These are phyloP conservation scores for Ustilago shanxiensis DNA, from an alignment of 1,284 basidiomycete species.

Conservation along the genomic window DNA sequence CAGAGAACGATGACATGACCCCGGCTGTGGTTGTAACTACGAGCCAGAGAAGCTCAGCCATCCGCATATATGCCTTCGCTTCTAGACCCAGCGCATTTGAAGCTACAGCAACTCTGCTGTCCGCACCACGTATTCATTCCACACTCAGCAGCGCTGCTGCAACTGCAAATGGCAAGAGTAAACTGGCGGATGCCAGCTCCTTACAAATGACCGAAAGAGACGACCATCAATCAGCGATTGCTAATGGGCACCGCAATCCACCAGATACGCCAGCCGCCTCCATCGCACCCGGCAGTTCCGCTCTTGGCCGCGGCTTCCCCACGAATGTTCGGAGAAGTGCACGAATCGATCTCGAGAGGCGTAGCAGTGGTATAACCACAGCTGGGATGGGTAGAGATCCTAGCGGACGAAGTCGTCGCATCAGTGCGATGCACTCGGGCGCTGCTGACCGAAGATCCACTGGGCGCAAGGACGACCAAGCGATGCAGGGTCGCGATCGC, in stretches of 20 bases:
- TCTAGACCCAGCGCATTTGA: slow-evolving; percentile 34
- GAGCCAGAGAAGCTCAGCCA: slow-evolving; percentile 16
- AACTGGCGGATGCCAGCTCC: background rate
- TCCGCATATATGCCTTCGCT: slow-evolving; percentile 56
- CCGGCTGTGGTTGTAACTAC: slow-evolving; percentile 48
- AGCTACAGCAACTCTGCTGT: slow-evolving; percentile 36
- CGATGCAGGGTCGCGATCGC: slow-evolving; percentile 37
- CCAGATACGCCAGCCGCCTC: slow-evolving; percentile 18
- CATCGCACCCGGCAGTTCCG: slow-evolving; percentile 2
- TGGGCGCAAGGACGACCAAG: slow-evolving; percentile 33
- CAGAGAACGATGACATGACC: slow-evolving; percentile 1
- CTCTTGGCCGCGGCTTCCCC: slow-evolving; percentile 40
- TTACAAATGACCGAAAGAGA: background rate
- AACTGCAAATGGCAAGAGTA: background rate
- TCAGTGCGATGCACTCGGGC: slow-evolving; percentile 51
- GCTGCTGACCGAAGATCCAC: slow-evolving; percentile 31
- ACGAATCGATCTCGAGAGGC: slow-evolving; percentile 41
- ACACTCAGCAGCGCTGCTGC: slow-evolving; percentile 11
- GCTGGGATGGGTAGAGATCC: slow-evolving; percentile 45
- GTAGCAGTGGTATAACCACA: slow-evolving; percentile 34
- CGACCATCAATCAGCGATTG: slow-evolving; percentile 2
- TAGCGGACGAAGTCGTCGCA: slow-evolving; percentile 47
- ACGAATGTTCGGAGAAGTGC: slow-evolving; percentile 31
- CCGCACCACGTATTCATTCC: slow-evolving; percentile 20
- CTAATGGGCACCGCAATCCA: slow-evolving; percentile 10